Evolutionary conservation across 2,329 filamentous ascomycete genomes (phyloP).

Genomic region (Pseudopyrenochaeta lycopersici): DNA sequence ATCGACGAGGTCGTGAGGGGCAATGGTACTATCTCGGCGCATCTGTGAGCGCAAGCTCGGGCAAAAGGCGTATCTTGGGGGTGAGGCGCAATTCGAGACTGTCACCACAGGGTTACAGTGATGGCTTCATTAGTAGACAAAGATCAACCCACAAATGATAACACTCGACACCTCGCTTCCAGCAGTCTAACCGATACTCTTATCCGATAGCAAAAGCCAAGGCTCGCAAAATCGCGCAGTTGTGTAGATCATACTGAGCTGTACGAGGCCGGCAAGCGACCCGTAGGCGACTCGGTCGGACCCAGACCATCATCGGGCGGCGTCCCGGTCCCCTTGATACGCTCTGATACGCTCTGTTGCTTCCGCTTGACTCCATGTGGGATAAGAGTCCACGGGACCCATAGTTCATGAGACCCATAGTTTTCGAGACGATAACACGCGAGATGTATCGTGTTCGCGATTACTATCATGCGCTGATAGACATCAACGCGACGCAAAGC

Average conservation of each 20-base stretch:
- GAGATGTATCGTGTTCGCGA: not conserved
- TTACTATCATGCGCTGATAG: not conserved
- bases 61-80: too few relatives aligned
- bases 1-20: constrained; percentile 23
- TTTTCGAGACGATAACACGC: not conserved
- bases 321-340: too few relatives aligned
- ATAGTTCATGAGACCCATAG: not conserved
- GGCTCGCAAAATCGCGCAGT: not conserved
- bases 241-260: not conserved
- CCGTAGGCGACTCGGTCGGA: not conserved
- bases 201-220: not conserved
- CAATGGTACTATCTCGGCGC: not conserved
- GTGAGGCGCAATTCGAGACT: too few relatives aligned
- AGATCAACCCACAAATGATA: not conserved
- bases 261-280: not conserved
- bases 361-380: not conserved
- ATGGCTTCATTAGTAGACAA: not conserved
- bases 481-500: not conserved
- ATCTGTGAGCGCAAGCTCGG: not conserved
- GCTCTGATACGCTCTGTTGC: too few relatives aligned
- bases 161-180: not conserved
- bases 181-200: not conserved
- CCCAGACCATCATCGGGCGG: not conserved
- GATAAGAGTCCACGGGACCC: not conserved
- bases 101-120: not conserved